phyloP scores from a whole-genome alignment of 805 yeast species.

The Brettanomyces nanus region DNA sequence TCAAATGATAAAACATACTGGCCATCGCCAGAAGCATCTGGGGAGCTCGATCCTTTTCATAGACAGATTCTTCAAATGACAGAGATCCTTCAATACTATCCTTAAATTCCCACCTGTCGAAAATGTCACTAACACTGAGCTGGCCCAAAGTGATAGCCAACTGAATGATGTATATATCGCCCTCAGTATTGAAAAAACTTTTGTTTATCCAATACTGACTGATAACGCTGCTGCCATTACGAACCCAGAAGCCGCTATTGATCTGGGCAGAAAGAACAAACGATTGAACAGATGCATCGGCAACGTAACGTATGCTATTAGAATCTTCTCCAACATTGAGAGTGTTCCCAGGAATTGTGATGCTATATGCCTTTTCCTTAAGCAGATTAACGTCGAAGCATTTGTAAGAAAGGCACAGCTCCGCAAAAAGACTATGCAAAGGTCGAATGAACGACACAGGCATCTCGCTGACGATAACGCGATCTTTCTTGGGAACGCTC shows the following conservation, averaged over 20 bases:
- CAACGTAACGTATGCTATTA: neutral
- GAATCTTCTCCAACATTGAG: neutral
- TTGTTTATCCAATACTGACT: constrained; percentile 16
- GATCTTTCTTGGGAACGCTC: constrained; percentile 36
- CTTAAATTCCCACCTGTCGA: constrained; percentile 51
- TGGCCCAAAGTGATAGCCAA: constrained; percentile 30
- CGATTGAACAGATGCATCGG: constrained; percentile 28
- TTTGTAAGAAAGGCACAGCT: constrained; percentile 29
- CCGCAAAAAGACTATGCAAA: constrained; percentile 46
- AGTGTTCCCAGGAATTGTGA: neutral
- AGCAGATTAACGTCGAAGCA: constrained; percentile 16
- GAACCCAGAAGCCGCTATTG: constrained; percentile 60
- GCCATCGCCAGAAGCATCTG: constrained; percentile 36
- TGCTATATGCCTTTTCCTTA: neutral
- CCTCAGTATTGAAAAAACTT: constrained; percentile 19
- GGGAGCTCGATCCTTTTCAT: constrained; percentile 41
- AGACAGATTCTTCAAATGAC: constrained; percentile 28
- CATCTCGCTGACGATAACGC: constrained; percentile 30
- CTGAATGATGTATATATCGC: constrained; percentile 41
- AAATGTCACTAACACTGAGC: constrained; percentile 29
- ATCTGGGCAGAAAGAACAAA: constrained; percentile 57
- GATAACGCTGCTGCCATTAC: constrained; percentile 48
- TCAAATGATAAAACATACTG: constrained; percentile 34
- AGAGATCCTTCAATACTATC: constrained; percentile 10
- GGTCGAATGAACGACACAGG: constrained; percentile 37